Evolutionary conservation across 2,329 filamentous ascomycete species (phyloP).

Genomic region (Penicillium crustosum): DNA sequence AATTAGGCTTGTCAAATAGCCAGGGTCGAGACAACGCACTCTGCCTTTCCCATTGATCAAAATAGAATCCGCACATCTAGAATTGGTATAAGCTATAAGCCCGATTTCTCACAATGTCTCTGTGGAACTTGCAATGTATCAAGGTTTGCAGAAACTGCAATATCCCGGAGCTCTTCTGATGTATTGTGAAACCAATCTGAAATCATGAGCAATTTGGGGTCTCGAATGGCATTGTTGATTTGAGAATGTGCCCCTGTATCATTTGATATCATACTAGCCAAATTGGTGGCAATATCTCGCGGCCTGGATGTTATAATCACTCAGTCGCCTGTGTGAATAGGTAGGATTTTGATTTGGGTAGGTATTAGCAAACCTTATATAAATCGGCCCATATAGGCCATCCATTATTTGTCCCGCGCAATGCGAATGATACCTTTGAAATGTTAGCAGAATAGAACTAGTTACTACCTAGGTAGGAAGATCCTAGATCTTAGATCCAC

Average conservation of each 20-base stretch:
- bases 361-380: slow-evolving; percentile 37
- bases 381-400: slow-evolving; percentile 56
- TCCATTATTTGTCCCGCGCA: slow-evolving; percentile 56
- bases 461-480: background rate
- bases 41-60: slow-evolving; percentile 57
- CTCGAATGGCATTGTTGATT: slow-evolving; percentile 25
- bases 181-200: slow-evolving; percentile 58
- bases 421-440: slow-evolving; percentile 56
- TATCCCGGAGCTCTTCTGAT: slow-evolving; percentile 42
- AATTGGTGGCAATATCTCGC: background rate
- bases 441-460: background rate
- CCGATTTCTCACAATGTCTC: background rate
- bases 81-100: slow-evolving; percentile 35
- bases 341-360: slow-evolving; percentile 24
- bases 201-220: slow-evolving; percentile 48
- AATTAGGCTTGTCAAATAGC: background rate
- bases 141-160: slow-evolving; percentile 18
- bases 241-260: slow-evolving; percentile 50
- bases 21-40: slow-evolving; percentile 2
- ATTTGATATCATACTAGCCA: background rate
- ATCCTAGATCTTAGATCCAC: background rate
- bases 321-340: background rate
- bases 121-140: background rate
- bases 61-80: slow-evolving; percentile 58
- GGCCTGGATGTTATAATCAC: background rate